These are phyloP conservation scores for Linnemannia elongata DNA, from an alignment of 192 early-diverging fungal species.

Conservation along the genomic window DNA sequence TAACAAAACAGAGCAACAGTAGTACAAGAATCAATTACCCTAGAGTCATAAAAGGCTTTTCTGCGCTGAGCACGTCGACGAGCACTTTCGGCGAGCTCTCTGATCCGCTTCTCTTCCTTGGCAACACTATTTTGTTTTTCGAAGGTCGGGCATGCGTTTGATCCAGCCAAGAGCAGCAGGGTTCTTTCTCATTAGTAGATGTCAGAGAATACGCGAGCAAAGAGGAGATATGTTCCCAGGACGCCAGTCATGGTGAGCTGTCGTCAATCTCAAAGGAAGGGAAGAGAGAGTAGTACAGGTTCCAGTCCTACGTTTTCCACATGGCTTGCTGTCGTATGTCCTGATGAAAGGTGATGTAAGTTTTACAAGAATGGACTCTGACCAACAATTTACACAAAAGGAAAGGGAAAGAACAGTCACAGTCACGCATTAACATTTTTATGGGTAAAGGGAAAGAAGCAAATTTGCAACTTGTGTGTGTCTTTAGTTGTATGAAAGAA, in stretches of 20 bases:
- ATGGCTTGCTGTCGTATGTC: neutral
- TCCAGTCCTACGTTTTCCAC: slow-evolving; percentile 36
- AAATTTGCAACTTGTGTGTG: neutral
- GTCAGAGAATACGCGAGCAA: neutral
- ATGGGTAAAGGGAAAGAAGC: neutral
- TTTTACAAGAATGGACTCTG: neutral
- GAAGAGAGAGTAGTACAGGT: neutral
- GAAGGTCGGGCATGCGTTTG: neutral
- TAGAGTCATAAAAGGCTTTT: slow-evolving; percentile 46
- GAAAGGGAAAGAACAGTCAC: neutral
- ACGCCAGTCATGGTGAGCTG: neutral
- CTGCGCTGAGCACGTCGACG: slow-evolving; percentile 45
- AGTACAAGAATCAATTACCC: neutral
- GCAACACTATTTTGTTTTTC: slow-evolving; percentile 13
- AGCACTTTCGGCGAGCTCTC: slow-evolving; percentile 32
- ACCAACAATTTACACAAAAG: neutral
- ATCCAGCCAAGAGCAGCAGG: slow-evolving; percentile 6
- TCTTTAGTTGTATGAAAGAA: neutral
- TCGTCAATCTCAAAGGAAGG: neutral
- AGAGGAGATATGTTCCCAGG: neutral
- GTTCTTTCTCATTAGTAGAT: slow-evolving; percentile 3
- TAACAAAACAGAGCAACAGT: neutral
- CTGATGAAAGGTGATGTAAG: neutral
- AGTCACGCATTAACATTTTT: neutral
- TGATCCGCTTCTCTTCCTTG: slow-evolving; percentile 51